Evolutionary conservation across 2,329 filamentous ascomycete species (phyloP), one percentile per base, ranked within the genome.

Genomic region (Pestalotiopsis sp.): DNA sequence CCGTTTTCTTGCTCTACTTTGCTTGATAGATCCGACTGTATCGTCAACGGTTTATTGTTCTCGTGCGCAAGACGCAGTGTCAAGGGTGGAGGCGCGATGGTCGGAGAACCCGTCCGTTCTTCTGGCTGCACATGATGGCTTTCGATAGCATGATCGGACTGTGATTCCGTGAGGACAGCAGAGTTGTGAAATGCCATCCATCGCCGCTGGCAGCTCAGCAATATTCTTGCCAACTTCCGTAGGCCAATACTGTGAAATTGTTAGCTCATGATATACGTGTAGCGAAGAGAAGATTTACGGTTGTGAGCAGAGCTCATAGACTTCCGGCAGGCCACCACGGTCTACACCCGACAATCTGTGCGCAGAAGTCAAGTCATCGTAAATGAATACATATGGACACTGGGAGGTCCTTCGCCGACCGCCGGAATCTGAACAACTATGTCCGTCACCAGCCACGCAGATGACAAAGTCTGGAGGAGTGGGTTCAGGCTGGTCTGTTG

Each of bases 391-490:
- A 20, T 57, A 56, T 6, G 64, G 49, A 20, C 39, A 64, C 20
- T 25, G 12, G 45, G 23, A 57, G 3, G n/a, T 25, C 23, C 7
- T 45, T 1, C 58, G 20, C 64, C 13, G 17, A 20, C 20, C 20
- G 5, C 31, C 17, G 27, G 20, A 7, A 27, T 56, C 31, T 20
- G 49, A 56, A 25, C 45, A 64, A 64, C n/a, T 58, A 17, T 27
- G 64, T 14, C 64, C 27, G 27, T 66, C 25, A 59, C 49, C 45
- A 41, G 73, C 74, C 39, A 71, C 70, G 36, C 73, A 76, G 7
- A 77, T 66, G 14, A 75, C 71, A 9, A 75, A 67, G 56, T 75
- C 74, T 31, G 75, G 72, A 41, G 60, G 66, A 14, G 67, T n/a
- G 17, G 64, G 17, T 13, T 64, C 39, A 13, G 14, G 11, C 13